A percentile compares a stretch with the other conserved stretches of the same genome.
Conservation (phyloP, 2,329 filamentous ascomycete species). For the Beauveria australis region DNA sequence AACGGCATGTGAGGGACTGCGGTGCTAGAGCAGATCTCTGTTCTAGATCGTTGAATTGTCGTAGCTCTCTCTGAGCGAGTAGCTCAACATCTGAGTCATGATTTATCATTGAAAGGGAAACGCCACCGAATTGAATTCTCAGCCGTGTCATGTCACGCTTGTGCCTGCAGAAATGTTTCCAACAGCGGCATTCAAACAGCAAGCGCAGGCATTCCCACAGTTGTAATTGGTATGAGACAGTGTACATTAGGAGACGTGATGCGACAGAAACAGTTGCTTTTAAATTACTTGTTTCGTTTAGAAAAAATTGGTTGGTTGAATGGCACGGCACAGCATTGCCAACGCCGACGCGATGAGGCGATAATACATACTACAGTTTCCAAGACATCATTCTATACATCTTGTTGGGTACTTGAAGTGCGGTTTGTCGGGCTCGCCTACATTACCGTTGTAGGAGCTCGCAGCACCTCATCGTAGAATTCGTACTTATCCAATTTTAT, state of each 20-base stretch:
- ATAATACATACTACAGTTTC: background rate
- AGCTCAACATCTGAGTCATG: background rate
- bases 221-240: no score
- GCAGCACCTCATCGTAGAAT: background rate
- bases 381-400: background rate
- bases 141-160: background rate
- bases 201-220: background rate
- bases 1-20: background rate
- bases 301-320: background rate
- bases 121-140: background rate
- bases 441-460: background rate
- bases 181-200: background rate
- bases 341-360: background rate
- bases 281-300: background rate
- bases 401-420: background rate
- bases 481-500: background rate
- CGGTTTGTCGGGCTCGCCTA: background rate
- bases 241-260: background rate
- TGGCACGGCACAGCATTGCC: background rate
- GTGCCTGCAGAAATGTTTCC: background rate
- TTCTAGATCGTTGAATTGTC: background rate
- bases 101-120: background rate
- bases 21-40: background rate
- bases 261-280: background rate
- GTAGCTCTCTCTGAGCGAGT: background rate